These are phyloP conservation scores for Auxenochlorella protothecoides DNA, from an alignment of 139 green algal species.

Conservation along the genomic window DNA sequence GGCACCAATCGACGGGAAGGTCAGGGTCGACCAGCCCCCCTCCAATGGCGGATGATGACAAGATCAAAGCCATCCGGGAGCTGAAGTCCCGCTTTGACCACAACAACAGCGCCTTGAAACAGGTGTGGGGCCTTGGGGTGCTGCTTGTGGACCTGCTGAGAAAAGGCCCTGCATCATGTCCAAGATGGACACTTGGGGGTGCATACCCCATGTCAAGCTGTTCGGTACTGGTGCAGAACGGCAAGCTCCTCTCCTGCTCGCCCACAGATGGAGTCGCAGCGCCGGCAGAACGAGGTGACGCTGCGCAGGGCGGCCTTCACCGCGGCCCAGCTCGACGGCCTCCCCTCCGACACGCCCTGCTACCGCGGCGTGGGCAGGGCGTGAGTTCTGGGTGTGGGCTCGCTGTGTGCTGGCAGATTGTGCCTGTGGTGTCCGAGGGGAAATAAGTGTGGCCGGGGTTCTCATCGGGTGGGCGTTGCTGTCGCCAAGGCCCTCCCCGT, in stretches of 20 bases:
- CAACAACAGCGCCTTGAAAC: constrained; percentile 2
- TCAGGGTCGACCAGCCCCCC: not conserved
- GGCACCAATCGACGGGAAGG: not conserved
- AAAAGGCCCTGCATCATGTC: not conserved
- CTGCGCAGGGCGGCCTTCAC: constrained; percentile 29
- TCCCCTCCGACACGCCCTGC: constrained; percentile 6
- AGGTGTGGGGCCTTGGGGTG: not conserved
- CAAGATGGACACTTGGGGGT: not conserved
- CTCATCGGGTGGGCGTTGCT: too few relatives aligned
- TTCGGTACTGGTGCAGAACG: too few relatives aligned
- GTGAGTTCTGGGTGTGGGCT: constrained; percentile 4
- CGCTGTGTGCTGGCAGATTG: too few relatives aligned
- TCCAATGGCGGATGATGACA: constrained; percentile 15
- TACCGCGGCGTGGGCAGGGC: constrained; percentile 26
- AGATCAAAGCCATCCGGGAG: not conserved
- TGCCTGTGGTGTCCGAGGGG: too few relatives aligned
- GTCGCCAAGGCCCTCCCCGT: not conserved
- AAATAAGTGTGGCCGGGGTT: too few relatives aligned
- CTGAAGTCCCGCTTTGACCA: constrained; percentile 13
- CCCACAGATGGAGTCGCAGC: constrained; percentile 22
- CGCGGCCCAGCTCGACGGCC: constrained; percentile 23
- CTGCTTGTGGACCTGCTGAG: not conserved
- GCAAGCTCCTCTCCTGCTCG: not conserved
- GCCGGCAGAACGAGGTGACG: constrained; percentile 4
- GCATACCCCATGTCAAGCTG: not conserved